Base-by-base conservation (phyloP, 148 eudicot genomes). In the Polygonum maritimum region DNA sequence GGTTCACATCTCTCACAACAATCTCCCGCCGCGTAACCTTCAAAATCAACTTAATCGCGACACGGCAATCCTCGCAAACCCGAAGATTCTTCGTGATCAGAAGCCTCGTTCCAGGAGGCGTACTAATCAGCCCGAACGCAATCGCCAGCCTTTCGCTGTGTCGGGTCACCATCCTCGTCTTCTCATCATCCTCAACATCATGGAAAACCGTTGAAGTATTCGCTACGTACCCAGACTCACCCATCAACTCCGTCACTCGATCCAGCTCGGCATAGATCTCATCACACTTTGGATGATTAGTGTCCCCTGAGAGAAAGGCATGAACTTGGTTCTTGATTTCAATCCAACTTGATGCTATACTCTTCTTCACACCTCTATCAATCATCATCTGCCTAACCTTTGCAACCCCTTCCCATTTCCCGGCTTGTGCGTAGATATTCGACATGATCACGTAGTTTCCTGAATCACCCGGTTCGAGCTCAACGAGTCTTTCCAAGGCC, bases 101-200 rank as follows among this genome's bases (percentile, higher is more conserved):
- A 85, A 91, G 85, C 86, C 86, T 78, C 76, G 92, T 70, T 41
- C 96, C 74, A 67, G 84, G 78, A 11, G 82, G 47, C 77, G 88
- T 77, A 77, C 86, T 87, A 48, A 87, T 81, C 4, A 89, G 88
- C 74, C 92, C 92, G 77, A 87, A 89, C n/a, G 92, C 90, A 82
- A 87, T 89, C 6, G 92, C 92, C 35, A 89, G 82, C 78, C 90
- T 84, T 78, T 89, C 92, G 69, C 92, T 89, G 73, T 89, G 92
- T 73, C 84, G 83, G 69, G 83, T 82, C 48, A 89, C 88, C 87
- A 87, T 89, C 57, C 78, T 77, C 13, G 79, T 78, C 82, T 89
- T 89, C 81, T 89, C 90, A 85, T 85, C 88, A 48, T 89, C 88
- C 16, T 89, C 90, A 71, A 89, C 84, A 41, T 89, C 90, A 60